phyloP scores from a whole-genome alignment of 495 filamentous ascomycete genomes.

The Podospora australis region DNA sequence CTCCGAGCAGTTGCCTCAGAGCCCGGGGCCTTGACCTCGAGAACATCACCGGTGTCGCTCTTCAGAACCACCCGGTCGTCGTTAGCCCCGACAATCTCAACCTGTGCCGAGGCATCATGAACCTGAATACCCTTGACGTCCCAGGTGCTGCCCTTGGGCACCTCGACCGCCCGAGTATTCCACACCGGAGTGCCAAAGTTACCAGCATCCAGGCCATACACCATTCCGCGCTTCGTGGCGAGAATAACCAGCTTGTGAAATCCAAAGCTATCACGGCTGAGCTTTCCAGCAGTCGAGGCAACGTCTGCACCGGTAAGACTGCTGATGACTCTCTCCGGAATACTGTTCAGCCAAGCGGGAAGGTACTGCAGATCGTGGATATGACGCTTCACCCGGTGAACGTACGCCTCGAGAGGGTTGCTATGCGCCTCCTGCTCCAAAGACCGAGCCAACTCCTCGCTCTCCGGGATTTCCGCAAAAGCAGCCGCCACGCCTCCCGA shows the following conservation, averaged over 20 bases:
- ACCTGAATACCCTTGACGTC: slow-evolving; percentile 61
- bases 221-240: slow-evolving; percentile 70
- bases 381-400: slow-evolving; percentile 82
- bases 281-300: slow-evolving; percentile 40
- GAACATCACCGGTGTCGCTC: slow-evolving; percentile 49
- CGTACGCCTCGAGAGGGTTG: slow-evolving; percentile 70
- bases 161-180: slow-evolving; percentile 54
- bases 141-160: slow-evolving; percentile 51
- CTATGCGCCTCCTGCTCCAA: slow-evolving; percentile 81
- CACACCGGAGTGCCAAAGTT: slow-evolving; percentile 71
- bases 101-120: slow-evolving; percentile 45
- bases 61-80: slow-evolving; percentile 53
- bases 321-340: slow-evolving; percentile 60
- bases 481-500: slow-evolving; percentile 66
- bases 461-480: slow-evolving; percentile 68
- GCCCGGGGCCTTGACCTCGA: slow-evolving; percentile 36
- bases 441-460: slow-evolving; percentile 67
- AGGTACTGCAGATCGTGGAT: slow-evolving; percentile 69
- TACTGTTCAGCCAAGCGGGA: slow-evolving; percentile 61
- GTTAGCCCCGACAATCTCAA: slow-evolving; percentile 52
- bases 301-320: slow-evolving; percentile 57
- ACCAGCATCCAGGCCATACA: slow-evolving; percentile 73
- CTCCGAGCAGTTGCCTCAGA: slow-evolving; percentile 33
- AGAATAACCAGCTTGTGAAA: slow-evolving; percentile 77
- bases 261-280: slow-evolving; percentile 73